A percentile compares a stretch with the other conserved stretches of the same genome.
These are phyloP conservation scores for Phylloporus sp. DNA, from an alignment of 768 basidiomycete species.

Conservation along the genomic window DNA sequence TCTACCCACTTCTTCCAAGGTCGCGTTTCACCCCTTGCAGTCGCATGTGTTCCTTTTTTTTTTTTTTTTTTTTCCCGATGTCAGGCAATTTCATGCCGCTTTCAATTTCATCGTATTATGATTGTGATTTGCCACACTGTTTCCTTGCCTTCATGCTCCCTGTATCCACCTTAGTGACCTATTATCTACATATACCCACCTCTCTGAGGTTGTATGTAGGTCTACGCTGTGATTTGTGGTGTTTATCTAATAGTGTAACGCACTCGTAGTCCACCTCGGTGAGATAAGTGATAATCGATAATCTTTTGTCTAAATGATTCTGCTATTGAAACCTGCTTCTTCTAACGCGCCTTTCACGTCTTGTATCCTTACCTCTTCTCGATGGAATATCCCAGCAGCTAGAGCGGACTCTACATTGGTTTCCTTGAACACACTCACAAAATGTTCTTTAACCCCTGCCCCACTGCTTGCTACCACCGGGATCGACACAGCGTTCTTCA, in stretches of 20 bases:
- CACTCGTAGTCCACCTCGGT: slow-evolving; percentile 11
- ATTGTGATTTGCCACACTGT: slow-evolving; percentile 7
- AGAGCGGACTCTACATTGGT: slow-evolving; percentile 87
- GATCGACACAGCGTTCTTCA: slow-evolving; percentile 74
- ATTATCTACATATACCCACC: slow-evolving; percentile 33
- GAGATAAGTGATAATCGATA: neutral
- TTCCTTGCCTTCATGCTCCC: slow-evolving; percentile 20
- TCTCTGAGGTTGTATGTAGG: slow-evolving; percentile 33
- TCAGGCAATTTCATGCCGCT: slow-evolving; percentile 3
- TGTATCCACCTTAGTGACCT: slow-evolving; percentile 31
- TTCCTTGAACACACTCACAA: slow-evolving; percentile 77
- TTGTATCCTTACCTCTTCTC: slow-evolving; percentile 77
- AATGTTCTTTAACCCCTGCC: slow-evolving; percentile 79
- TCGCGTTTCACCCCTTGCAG: neutral
- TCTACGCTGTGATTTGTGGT: slow-evolving; percentile 20
- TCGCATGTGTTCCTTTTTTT: neutral
- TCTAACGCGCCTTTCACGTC: slow-evolving; percentile 69
- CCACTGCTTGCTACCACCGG: slow-evolving; percentile 96
- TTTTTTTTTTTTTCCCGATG: neutral
- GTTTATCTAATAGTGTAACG: slow-evolving; percentile 32
- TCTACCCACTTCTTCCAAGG: slow-evolving; percentile 6
- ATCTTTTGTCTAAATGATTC: slow-evolving; percentile 25
- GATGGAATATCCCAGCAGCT: slow-evolving; percentile 96
- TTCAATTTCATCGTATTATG: neutral
- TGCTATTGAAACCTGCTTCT: slow-evolving; percentile 47